A percentile compares a stretch with the other conserved stretches of the same genome.
Evolutionary conservation across 2,329 filamentous ascomycete species (phyloP).

Genomic region (Alternaria novae-zelandiae): DNA sequence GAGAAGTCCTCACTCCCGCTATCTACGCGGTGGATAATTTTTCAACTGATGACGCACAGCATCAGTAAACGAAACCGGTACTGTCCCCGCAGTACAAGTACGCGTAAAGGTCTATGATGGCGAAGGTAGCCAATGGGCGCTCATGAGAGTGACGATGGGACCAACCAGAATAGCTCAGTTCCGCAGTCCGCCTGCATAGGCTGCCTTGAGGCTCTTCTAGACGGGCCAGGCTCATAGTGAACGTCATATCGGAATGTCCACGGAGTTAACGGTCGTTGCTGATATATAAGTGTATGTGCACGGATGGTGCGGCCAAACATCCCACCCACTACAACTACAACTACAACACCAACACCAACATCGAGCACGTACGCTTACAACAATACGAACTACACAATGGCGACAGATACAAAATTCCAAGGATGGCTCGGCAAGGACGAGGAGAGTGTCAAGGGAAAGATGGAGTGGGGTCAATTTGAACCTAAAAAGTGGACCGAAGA

Average conservation of each 20-base stretch:
- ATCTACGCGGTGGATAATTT: background rate
- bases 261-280: conserved; percentile 2
- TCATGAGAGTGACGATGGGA: background rate
- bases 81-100: background rate
- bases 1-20: conserved; percentile 1
- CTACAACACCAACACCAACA: background rate
- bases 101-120: conserved; percentile 4
- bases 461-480: conserved; percentile 58
- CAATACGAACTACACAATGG: conserved; percentile 16
- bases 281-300: conserved; percentile 2
- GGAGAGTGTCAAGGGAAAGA: conserved; percentile 58
- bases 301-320: background rate
- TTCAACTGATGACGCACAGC: conserved; percentile 10
- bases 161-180: background rate
- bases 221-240: conserved; percentile 1
- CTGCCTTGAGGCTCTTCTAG: background rate
- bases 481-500: conserved; percentile 66
- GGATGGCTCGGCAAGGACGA: conserved; percentile 63
- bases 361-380: background rate
- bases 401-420: conserved; percentile 51
- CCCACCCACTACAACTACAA: background rate
- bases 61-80: background rate
- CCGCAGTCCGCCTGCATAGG: background rate
- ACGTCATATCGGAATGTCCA: conserved; percentile 5
- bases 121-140: background rate